Evolutionary conservation across 805 yeast genomes (phyloP), one percentile per base, ranked within the genome.

Genomic region (Lachancea meyersii): DNA sequence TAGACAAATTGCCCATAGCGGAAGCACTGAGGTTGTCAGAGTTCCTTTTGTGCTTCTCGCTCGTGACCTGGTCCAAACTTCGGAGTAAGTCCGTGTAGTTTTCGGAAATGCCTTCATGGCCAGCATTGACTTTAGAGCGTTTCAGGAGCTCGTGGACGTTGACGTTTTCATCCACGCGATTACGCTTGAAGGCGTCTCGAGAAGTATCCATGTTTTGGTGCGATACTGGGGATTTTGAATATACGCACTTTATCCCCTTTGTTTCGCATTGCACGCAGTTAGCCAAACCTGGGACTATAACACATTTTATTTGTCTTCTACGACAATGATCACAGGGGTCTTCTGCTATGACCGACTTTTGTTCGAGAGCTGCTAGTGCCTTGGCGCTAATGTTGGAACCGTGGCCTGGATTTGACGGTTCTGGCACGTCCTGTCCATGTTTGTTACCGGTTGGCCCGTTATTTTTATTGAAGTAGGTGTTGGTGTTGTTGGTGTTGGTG

Each of bases 261-360:
- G 80, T 68, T 55, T 82, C 93, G 66, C 95, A 88, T 55, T 80
- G 82, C 31, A 77, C 78, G 64, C 94, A 88, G 51, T 74, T 76
- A 41, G 72, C 67, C 37, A 80, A 63, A 45, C 77, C 79, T 2
- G 86, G 82, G 1, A 75, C 69, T 51, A 80, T 69, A 20, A 85
- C 81, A 68, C 97, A 89, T 50, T 84, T 78, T 18, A 83, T 82
- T 57, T 85, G 86, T 37, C 89, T 71, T 45, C 88, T 68, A 32
- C 94, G 71, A 61, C 97, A 89, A 51, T 81, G 86, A 56, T 86
- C 95, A 58, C 96, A 88, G 1, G 94, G 91, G 6, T 51, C 47
- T 16, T 48, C 52, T 6, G 50, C 50, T 14, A 43, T 41, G 9
- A 34, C 35, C 1, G 51, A 37, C 26, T 44, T 48, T 38, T 45